Base-by-base conservation (phyloP, 2,329 filamentous ascomycete genomes). In the Hypomyces perniciosus region DNA sequence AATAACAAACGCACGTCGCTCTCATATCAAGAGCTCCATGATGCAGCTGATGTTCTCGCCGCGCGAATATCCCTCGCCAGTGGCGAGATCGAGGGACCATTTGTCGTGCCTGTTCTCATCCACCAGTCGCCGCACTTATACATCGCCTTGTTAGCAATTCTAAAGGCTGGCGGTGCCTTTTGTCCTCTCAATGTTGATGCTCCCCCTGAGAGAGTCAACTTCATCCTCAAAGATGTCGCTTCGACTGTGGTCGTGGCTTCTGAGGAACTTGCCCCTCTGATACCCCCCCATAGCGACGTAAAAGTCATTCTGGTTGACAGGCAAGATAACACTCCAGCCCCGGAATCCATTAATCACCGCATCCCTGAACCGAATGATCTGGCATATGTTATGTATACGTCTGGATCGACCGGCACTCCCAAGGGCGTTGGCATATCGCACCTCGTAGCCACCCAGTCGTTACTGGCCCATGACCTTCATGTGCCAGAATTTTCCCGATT, bases 321-420 rank as follows among this genome's bases (percentile, higher is more conserved):
- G 8, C 52, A 58, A 37, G 35, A 51, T 27, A 26, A 28, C 33
- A 6, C 39, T 31, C 34, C 44, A 41, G 33, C 30, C n/a, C 44
- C 26, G 10, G 46, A 47, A 39, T 53, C 39, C 5, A 38, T 27
- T 34, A 54, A 28, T 9, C 54, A 57, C 48, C 57, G 59, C 51
- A 44, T 43, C 26, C 55, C 61, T n/a, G 46, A 38, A 1, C 61
- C 68, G 1, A 61, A 70, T 1, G 70, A 78, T 53, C 65, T 91
- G 27, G 90, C 91, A 27, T 96, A 96, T 71, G 81, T 96, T 53
- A 90, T 96, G 83, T 96, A 95, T 65, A 96, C 91, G 1, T 95
- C 89, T 42, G 90, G 90, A 3, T 95, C 89, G 5, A 96, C 90
- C 1, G 91, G 91, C 9, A 82, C 84, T 4, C 91, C 91, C 0